Evolutionary conservation across 2,329 filamentous ascomycete species (phyloP), one percentile per base, ranked within the genome.

Genomic region (Microdochium trichocladiopsis): DNA sequence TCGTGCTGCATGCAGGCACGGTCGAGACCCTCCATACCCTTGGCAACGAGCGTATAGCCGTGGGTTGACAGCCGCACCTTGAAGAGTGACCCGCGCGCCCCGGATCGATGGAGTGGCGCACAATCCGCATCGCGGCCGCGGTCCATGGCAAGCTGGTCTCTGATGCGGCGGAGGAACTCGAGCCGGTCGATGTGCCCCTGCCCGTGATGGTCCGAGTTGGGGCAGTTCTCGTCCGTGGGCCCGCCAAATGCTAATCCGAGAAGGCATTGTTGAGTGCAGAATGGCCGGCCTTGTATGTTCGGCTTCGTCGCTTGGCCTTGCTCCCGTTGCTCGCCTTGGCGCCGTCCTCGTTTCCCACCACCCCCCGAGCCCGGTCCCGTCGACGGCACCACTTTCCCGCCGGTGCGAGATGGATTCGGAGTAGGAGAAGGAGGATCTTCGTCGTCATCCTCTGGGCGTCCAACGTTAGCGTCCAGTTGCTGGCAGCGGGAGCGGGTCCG

Each of bases 171-270:
- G n/a, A n/a, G n/a, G n/a, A n/a, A n/a, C n/a, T n/a, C n/a, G n/a
- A n/a, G n/a, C n/a, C n/a, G n/a, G n/a, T n/a, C n/a, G n/a, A 51
- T 2, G 61, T 71, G 61, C 23, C 51, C 31, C 25, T 23, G 47
- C 48, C 56, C 55, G 51, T 70, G 60, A 53, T 57, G 49, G 22
- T 47, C 6, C 22, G 58, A 36, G 54, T 69, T 70, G 1, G 63
- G 65, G 49, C 62, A 69, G 33, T 47, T 16, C 45, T 60, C 6
- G 49, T 70, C 64, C 18, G 66, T 53, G 11, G 55, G 50, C 28
- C 52, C 49, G 16, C 51, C 57, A 80, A 82, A 79, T 77, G 81
- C 22, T 76, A 82, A 56, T 83, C 85, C 58, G n/a, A 49, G 50
- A 21, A 61, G 53, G 41, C 55, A 61, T 16, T 53, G 33, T 2